Percentiles rank a stretch among this genome's conserved stretches.
These are phyloP conservation scores for Pichia heedii DNA, from an alignment of 805 yeast species.

Conservation along the genomic window DNA sequence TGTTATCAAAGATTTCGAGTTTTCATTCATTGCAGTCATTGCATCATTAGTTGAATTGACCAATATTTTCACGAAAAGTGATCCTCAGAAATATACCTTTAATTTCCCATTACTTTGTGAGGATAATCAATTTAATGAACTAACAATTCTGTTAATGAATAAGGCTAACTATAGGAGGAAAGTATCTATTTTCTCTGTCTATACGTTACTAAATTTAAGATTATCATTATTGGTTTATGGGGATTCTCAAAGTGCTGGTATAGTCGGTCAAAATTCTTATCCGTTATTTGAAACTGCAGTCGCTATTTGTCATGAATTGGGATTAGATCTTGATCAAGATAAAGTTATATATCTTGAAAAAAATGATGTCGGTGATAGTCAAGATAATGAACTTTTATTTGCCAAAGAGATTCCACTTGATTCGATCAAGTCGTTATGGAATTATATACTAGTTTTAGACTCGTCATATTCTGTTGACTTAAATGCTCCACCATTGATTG, in stretches of 20 bases:
- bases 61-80: slow-evolving; percentile 5
- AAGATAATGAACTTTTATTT: not conserved
- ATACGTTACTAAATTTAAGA: slow-evolving; percentile 7
- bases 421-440: slow-evolving; percentile 12
- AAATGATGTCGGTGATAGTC: not conserved
- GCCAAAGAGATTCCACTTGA: slow-evolving; percentile 5
- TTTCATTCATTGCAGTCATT: slow-evolving; percentile 10
- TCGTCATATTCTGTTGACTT: slow-evolving; percentile 6
- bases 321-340: slow-evolving; percentile 7
- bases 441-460: slow-evolving; percentile 10
- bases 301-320: slow-evolving; percentile 7
- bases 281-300: slow-evolving; percentile 10
- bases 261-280: slow-evolving; percentile 6
- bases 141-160: slow-evolving; percentile 7
- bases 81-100: not conserved
- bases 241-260: slow-evolving; percentile 9
- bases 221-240: slow-evolving; percentile 10
- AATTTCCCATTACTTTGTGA: not conserved
- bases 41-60: slow-evolving; percentile 8
- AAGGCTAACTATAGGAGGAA: slow-evolving; percentile 9
- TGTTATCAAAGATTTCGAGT: slow-evolving; percentile 7
- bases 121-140: slow-evolving; percentile 4
- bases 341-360: slow-evolving; percentile 1
- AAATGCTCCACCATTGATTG: slow-evolving; percentile 10
- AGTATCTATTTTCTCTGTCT: slow-evolving; percentile 3